Evolutionary conservation across 23 red algal species (phyloP), one percentile per base, ranked within the genome.

Genomic region (Gracilariopsis chorda): DNA sequence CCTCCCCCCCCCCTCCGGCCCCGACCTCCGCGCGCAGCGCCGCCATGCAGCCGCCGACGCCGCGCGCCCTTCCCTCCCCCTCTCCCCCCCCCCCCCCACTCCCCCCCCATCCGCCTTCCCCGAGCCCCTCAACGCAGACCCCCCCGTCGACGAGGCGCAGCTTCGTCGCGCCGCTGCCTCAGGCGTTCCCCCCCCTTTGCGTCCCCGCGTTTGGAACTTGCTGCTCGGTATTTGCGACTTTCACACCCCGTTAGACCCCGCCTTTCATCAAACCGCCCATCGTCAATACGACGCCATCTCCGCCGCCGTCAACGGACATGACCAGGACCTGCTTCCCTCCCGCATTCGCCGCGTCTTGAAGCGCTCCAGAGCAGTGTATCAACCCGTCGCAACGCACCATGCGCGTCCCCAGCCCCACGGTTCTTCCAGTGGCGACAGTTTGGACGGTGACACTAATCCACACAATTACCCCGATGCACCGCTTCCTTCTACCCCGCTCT

Each of bases 61-160:
- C 36, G 16, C 47, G 39, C 28, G 42, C 67, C 28, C 1, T 42
- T 17, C 20, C 67, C 40, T 73, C n/a, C 28, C 19, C 28, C 40
- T 73, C 40, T 19, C 67, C 67, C 39, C 67, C 67, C 7, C 7
- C 21, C 39, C 67, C 37, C 20, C 67, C 33, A 19, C 63, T 19
- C 28, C 60, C 63, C 35, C 63, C 63, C 33, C 63, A 25, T 17
- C 47, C 13, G 34, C 58, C 32, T 89, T 89, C 43, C 47, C 43
- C 40, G 85, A 64, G 3, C 43, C 78, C 29, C 58, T 98, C 16
- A 92, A 94, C 32, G 92, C 74, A 13, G 96, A 98, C 71, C 76
- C 96, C 46, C 72, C 81, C 60, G 92, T 98, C 43, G 96, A 98
- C 29, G 70, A 94, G 77, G 25, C 59, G 32, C 94, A 94, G 77